Evolutionary conservation across 495 filamentous ascomycete species (phyloP).

Genomic region (Glutinoglossum americanum): DNA sequence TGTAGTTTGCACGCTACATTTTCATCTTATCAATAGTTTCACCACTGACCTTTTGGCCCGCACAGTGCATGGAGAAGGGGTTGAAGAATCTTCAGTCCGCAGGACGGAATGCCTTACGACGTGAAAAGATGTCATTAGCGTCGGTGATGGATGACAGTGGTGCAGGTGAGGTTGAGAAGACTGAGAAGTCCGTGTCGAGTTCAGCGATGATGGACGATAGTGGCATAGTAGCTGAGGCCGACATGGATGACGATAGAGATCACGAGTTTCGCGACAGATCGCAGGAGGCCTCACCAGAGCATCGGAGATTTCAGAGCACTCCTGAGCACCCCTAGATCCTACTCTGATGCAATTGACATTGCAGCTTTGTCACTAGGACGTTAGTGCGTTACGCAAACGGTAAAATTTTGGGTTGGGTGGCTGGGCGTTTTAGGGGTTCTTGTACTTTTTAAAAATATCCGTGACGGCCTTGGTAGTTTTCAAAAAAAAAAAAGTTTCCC

Average conservation of each 20-base stretch:
- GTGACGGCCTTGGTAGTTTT: background rate
- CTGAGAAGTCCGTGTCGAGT: background rate
- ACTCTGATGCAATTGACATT: background rate
- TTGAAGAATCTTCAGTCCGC: conserved; percentile 25
- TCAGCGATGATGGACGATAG: background rate
- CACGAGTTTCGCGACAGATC: background rate
- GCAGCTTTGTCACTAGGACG: background rate
- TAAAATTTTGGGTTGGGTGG: background rate
- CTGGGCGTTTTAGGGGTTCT: background rate
- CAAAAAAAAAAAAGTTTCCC: background rate
- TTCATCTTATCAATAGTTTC: background rate
- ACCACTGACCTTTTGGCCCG: background rate
- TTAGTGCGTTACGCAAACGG: background rate
- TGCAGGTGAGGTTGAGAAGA: background rate
- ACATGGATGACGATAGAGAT: background rate
- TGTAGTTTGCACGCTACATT: background rate
- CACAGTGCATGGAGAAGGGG: conserved; percentile 31
- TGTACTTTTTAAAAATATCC: background rate
- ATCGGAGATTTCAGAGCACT: background rate
- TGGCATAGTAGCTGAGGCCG: conserved; percentile 2
- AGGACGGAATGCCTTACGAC: conserved; percentile 13
- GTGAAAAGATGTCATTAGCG: background rate
- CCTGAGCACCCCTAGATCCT: background rate
- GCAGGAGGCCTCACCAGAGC: background rate
- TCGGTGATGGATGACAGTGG: background rate